These are phyloP conservation scores for Solanum aculeatissimum DNA, from an alignment of 305 asterid genomes.

Conservation along the genomic window DNA sequence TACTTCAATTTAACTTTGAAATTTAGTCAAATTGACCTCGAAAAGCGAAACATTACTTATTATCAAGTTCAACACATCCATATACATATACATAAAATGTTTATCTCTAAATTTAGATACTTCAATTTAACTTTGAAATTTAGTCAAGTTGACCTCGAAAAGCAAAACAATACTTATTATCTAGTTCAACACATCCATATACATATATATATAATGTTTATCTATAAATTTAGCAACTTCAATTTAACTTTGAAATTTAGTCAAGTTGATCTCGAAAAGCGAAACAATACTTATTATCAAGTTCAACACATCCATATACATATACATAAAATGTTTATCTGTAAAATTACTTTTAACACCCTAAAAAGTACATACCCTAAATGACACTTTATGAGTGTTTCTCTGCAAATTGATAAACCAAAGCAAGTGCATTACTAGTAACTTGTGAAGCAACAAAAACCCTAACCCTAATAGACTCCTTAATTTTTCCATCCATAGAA, in stretches of 20 bases:
- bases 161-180: too few species aligned
- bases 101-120: background rate
- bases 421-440: conserved; percentile 28
- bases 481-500: conserved; percentile 8
- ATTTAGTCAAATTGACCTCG: too few species aligned
- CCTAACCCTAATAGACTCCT: conserved; percentile 5
- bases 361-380: background rate
- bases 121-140: too few species aligned
- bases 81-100: background rate
- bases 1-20: too few species aligned
- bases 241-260: too few species aligned
- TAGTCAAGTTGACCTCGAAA: too few species aligned
- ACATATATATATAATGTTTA: too few species aligned
- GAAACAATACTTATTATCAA: background rate
- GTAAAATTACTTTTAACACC: background rate
- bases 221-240: too few species aligned
- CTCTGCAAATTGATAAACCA: conserved; percentile 17
- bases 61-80: background rate
- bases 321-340: background rate
- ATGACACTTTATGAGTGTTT: background rate
- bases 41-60: background rate
- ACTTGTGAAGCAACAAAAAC: conserved; percentile 14
- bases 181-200: too few species aligned
- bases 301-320: background rate
- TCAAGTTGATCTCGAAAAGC: too few species aligned